Base-by-base conservation (phyloP, 2,329 filamentous ascomycete species). In the Beauveria pseudobassiana region DNA sequence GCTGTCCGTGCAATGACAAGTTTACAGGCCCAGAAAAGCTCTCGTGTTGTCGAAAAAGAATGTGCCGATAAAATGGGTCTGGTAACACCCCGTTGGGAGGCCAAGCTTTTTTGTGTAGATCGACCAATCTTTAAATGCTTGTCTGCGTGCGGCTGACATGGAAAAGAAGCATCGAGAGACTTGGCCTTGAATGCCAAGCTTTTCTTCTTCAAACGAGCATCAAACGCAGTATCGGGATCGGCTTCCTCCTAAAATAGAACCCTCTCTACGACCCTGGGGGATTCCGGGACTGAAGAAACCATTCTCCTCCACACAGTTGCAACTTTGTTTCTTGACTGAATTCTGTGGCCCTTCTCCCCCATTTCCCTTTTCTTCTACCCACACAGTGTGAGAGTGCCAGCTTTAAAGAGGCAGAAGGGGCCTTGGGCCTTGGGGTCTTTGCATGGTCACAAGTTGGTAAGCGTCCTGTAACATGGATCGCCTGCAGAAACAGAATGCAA, bases 161-260 rank as follows among this genome's bases (percentile, higher is more conserved):
- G 30, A 42, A 62, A 58, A 58, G 26, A 62, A 62, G 61, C 54
- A 62, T 28, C 34, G 50, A 63, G 30, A 34, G 10, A 54, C 50
- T 63, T 63, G 61, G 61, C 61, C 60, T 59, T 62, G 24, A 14
- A 45, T 56, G 61, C 61, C 61, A 63, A 63, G 61, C 61, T 56
- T 56, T 63, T 59, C 49, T 20, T 26, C 46, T 40, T 58, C 10
- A 14, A 34, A 28, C 42, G 28, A 22, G 2, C 9, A 16, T 22
- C 38, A 28, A 42, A 38, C 26, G 20, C 40, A 26, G 49, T 38
- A 18, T 58, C 49, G 42, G 45, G 45, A 40, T 38, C 26, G 30
- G 12, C 45, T 49, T 53, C 34, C 34, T 52, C 60, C 52, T 22
- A 62, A 53, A 62, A 62, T 62, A 62, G 60, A 62, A 61, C 18